These are phyloP conservation scores for Casaregolazyma suthepensis DNA, from an alignment of 1,139 yeast genomes.

Conservation along the genomic window DNA sequence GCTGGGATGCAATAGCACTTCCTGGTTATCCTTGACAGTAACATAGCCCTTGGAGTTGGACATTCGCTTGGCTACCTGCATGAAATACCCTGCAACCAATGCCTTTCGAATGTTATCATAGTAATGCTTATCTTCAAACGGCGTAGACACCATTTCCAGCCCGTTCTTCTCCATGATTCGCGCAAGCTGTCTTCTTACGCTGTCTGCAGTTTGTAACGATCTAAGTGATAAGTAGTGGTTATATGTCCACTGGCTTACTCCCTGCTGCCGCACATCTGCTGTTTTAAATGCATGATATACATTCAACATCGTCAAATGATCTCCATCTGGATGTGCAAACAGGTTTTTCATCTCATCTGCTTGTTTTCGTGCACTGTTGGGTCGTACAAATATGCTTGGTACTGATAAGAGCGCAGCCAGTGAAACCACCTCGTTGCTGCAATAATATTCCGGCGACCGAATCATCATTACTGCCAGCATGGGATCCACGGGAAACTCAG, in stretches of 20 bases:
- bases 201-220: constrained; percentile 76
- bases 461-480: constrained; percentile 90
- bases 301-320: constrained; percentile 83
- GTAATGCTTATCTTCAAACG: constrained; percentile 54
- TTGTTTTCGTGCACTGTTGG: constrained; percentile 77
- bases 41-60: constrained; percentile 48
- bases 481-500: constrained; percentile 94
- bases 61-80: constrained; percentile 88
- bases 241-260: constrained; percentile 64
- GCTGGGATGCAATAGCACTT: constrained; percentile 87
- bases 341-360: constrained; percentile 88
- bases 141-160: constrained; percentile 64
- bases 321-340: constrained; percentile 94
- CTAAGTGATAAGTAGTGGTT: constrained; percentile 81
- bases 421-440: constrained; percentile 84
- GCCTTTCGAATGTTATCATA: constrained; percentile 82
- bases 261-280: constrained; percentile 49
- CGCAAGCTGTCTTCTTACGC: constrained; percentile 75
- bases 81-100: constrained; percentile 86
- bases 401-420: constrained; percentile 88
- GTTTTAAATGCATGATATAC: constrained; percentile 80
- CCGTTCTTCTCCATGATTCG: constrained; percentile 80
- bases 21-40: constrained; percentile 94
- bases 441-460: constrained; percentile 74
- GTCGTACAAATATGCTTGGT: constrained; percentile 92